Evolutionary conservation across 805 yeast species (phyloP), one percentile per base, ranked within the genome.

Genomic region (Cyberlindnera samutprakarnensis): DNA sequence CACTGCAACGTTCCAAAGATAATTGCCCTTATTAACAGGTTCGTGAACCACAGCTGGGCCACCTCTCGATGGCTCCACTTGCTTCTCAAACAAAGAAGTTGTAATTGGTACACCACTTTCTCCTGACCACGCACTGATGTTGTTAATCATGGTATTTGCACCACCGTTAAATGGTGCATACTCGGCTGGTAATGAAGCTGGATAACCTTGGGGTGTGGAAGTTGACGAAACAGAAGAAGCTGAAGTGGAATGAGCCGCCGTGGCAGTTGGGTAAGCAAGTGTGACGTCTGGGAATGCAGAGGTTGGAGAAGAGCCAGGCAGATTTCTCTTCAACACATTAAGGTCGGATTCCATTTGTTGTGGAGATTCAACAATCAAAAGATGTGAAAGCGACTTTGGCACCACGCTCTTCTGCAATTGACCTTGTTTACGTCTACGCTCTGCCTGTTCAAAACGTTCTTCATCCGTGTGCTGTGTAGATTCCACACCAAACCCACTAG

Each of bases 71-170:
- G 18, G 30, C 22, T 34, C 28, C 5, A 25, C 32, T 29, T 29
- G 31, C 21, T 32, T 27, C 5, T 49, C 53, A 33, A 49, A 47
- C 12, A 47, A 26, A 2, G 46, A 38, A 4, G 50, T 38, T 5
- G 48, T 40, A 22, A 41, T 47, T 32, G 44, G 51, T 10, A 36
- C 22, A 12, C 66, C 68, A 20, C 64, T 64, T 4, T 63, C 67
- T 14, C 68, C 72, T 0, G 78, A 73, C 81, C 81, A 74, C 1
- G 67, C 68, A 0, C 77, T 70, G 23, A 74, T 74, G 43, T 73
- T 72, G 45, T 62, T 72, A 44, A 74, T 74, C 81, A 74, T 74
- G 20, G 67, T 67, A 25, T 71, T 72, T 1, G 78, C 69, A 17
- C 77, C 64, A 11, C 68, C 70, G 27, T 49, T 49, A 33, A 50